A percentile compares a stretch with the other conserved stretches of the same genome.
These are phyloP conservation scores for Periglandula ipomoeae DNA, from an alignment of 2,329 filamentous ascomycete genomes.

Conservation along the genomic window DNA sequence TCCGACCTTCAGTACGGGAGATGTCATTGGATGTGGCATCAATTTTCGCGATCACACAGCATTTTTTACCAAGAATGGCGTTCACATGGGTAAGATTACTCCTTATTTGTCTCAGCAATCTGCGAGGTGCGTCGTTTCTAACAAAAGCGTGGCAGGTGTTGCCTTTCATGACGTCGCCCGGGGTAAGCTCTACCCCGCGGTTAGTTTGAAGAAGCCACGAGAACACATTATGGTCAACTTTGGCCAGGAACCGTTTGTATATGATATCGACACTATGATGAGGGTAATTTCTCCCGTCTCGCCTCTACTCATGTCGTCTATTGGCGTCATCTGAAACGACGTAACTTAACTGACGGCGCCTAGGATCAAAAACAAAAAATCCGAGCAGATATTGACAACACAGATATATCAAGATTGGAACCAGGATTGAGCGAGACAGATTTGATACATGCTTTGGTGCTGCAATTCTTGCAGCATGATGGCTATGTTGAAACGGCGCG, in stretches of 20 bases:
- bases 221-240: slow-evolving; percentile 58
- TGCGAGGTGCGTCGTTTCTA: no score
- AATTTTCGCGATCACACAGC: slow-evolving; percentile 55
- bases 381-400: slow-evolving; percentile 47
- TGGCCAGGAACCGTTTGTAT: slow-evolving; percentile 70
- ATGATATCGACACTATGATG: slow-evolving; percentile 83
- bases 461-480: slow-evolving; percentile 89
- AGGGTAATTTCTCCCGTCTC: slow-evolving; percentile 41
- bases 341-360: background rate
- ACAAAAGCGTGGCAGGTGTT: slow-evolving; percentile 38
- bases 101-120: no score
- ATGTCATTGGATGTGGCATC: slow-evolving; percentile 56
- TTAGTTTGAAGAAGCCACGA: slow-evolving; percentile 56
- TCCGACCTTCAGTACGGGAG: slow-evolving; percentile 43
- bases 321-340: no score
- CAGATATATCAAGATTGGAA: slow-evolving; percentile 51
- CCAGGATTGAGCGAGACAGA: slow-evolving; percentile 62
- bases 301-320: no score
- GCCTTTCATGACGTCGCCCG: slow-evolving; percentile 60
- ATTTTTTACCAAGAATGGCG: slow-evolving; percentile 62
- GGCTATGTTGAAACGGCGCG: slow-evolving; percentile 90
- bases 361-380: slow-evolving; percentile 54
- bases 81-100: slow-evolving; percentile 37
- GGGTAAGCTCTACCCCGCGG: slow-evolving; percentile 55
- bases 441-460: slow-evolving; percentile 69